phyloP scores from a whole-genome alignment of 805 yeast genomes.

The Metschnikowia chrysomelidarum region DNA sequence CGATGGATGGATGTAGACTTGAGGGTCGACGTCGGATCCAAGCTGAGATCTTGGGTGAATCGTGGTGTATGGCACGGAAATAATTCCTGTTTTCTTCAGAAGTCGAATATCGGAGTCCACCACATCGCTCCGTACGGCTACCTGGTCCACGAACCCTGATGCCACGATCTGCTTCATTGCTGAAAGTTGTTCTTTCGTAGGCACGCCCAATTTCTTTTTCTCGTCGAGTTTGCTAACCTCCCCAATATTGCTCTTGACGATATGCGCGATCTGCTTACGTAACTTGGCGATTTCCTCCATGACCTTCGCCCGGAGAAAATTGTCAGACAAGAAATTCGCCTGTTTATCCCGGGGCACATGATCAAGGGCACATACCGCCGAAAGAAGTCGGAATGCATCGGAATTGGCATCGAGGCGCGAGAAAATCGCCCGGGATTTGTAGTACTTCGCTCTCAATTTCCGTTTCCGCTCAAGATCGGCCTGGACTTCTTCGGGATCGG shows the following conservation, averaged over 20 bases:
- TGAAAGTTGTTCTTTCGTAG: constrained; percentile 64
- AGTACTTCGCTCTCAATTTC: constrained; percentile 48
- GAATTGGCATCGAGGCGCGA: constrained; percentile 66
- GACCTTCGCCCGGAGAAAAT: constrained; percentile 72
- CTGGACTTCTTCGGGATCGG: constrained; percentile 33
- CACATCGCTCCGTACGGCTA: constrained; percentile 80
- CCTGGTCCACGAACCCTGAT: constrained; percentile 89
- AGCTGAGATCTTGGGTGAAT: constrained; percentile 44
- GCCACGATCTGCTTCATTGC: constrained; percentile 89
- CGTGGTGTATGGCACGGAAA: constrained; percentile 64
- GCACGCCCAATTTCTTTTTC: constrained; percentile 57
- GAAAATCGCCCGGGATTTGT: constrained; percentile 59
- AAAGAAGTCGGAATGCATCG: constrained; percentile 71
- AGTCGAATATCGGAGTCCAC: constrained; percentile 60
- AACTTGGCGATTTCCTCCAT: constrained; percentile 85
- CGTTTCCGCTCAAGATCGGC: constrained; percentile 39
- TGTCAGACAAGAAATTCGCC: constrained; percentile 48
- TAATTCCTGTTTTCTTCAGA: constrained; percentile 55
- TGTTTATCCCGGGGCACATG: constrained; percentile 56
- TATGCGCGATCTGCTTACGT: constrained; percentile 72
- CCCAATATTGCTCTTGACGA: constrained; percentile 67
- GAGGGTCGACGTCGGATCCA: constrained; percentile 44
- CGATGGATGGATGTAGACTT: constrained; percentile 76
- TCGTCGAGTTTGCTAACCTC: constrained; percentile 45
- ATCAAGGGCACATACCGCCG: constrained; percentile 86